Base-by-base conservation (phyloP, 768 basidiomycete species). In the Pleurotus ostreatus region DNA sequence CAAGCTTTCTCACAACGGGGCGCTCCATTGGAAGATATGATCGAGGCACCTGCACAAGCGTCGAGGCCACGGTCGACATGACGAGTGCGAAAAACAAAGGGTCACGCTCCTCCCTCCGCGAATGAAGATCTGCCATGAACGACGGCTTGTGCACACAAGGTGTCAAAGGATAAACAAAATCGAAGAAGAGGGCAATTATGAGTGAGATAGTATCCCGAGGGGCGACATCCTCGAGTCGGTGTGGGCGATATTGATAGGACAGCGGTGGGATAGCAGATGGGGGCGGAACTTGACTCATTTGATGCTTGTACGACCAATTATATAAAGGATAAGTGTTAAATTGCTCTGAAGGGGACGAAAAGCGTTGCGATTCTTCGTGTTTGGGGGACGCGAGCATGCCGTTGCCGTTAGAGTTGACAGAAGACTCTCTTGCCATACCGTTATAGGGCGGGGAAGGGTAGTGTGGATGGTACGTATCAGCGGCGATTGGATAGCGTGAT, bases 111-210 rank as follows among this genome's bases (percentile, higher is more conserved):
- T 95, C 94, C 57, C 91, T 72, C 43, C 82, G 82, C 0, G 83
- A 76, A 60, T 87, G 84, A 26, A 97, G 75, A 71, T 94, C 94
- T n/a, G 89, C 87, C 83, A 93, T 87, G 68, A 94, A 94, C 1
- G 89, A 90, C 23, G 92, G 92, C 65, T 89, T 89, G 73, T 97
- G 94, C 44, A 97, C 74, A 68, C 90, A 93, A 4, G 94, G 94
- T 7, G 91, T 95, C 30, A 96, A 78, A 7, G 91, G 89, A 69
- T 94, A 94, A 47, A 95, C 91, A 66, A 92, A 96, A 68, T 95
- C 94, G 67, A 95, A 96, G 74, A 93, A 97, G 11, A 95, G 81
- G 39, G 87, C 80, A 59, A 94, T 85, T 62, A 96, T 89, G 57
- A 90, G 82, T 40, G 83, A 82, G 47, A 94, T 85, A 4, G 86